Evolutionary conservation across 2,329 filamentous ascomycete genomes (phyloP).

Genomic region (Calonectria hawksworthii): DNA sequence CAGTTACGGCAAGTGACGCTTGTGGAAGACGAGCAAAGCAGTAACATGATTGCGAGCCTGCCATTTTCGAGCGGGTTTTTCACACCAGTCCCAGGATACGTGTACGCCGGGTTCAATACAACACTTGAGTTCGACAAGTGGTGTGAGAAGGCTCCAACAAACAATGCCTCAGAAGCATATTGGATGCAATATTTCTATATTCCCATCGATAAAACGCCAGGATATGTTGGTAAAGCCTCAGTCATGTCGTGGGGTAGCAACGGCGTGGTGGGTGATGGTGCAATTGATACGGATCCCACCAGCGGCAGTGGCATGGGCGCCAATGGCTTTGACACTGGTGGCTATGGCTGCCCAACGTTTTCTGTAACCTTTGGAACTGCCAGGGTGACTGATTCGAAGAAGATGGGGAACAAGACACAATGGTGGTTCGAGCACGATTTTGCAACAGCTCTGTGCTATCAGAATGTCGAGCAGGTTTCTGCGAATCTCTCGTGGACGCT

Average conservation of each 20-base stretch:
- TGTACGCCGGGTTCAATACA: constrained; percentile 37
- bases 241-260: constrained; percentile 35
- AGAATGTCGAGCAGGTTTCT: constrained; percentile 40
- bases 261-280: constrained; percentile 36
- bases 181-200: constrained; percentile 41
- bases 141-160: constrained; percentile 33
- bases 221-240: constrained; percentile 39
- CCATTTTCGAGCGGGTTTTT: constrained; percentile 22
- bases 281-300: constrained; percentile 34
- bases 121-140: constrained; percentile 35
- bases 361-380: constrained; percentile 32
- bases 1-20: constrained; percentile 25
- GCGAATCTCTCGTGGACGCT: constrained; percentile 39
- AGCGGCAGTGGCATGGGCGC: constrained; percentile 28
- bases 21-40: constrained; percentile 19
- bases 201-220: constrained; percentile 28
- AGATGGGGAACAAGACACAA: constrained; percentile 20
- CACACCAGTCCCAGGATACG: constrained; percentile 9
- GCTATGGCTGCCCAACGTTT: constrained; percentile 33
- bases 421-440: constrained; percentile 39
- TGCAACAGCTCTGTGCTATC: constrained; percentile 40
- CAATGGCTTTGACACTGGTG: constrained; percentile 25
- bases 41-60: constrained; percentile 4
- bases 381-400: constrained; percentile 9
- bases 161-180: constrained; percentile 18